Evolutionary conservation across 768 basidiomycete species (phyloP), one percentile per base, ranked within the genome.

Genomic region (Sporobolomyces phaffii): DNA sequence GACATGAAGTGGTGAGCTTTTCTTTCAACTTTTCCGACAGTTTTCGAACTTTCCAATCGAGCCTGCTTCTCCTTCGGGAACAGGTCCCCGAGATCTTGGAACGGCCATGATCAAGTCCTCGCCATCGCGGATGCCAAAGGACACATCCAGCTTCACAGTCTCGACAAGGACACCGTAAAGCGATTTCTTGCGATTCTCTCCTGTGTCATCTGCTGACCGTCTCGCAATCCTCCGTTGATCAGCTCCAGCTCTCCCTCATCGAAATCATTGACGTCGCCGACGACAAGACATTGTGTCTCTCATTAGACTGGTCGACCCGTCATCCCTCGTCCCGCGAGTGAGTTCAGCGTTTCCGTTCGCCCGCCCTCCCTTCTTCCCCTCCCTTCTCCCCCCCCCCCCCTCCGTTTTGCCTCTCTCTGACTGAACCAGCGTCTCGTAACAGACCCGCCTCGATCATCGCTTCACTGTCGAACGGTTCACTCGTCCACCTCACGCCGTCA

Each of bases 221-320:
- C 15, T 28, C 1, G 17, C 4, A 5, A 24, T 29, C 40, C 40
- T 33, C 29, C 45, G 24, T 31, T n/a, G 44, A 22, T 43, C 56
- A 57, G 56, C 8, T 4, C 34, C 58, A 63, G 26, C 49, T 62
- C 36, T 58, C 43, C 41, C 43, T 34, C 70, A 63, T 65, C 33
- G 65, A 73, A 29, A 75, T 60, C 3, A 51, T 80, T 11, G 61
- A 76, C 36, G 74, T 77, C 26, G 81, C 79, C 31, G 72, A 84
- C 0, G 75, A 83, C 0, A 83, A 86, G 31, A 81, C 82, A 1
- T 80, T 99, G 1, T 93, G 90, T 73, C 84, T 99, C 22, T 97
- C 92, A 13, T 79, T 98, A 31, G 96, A 97, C 77, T 99, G 92
- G 91, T 88, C 89, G 1, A 87, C 88, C 72, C 83, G 89, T 22